Base-by-base conservation (phyloP, 1,284 basidiomycete species). In the Cryptococcus maquisensis region DNA sequence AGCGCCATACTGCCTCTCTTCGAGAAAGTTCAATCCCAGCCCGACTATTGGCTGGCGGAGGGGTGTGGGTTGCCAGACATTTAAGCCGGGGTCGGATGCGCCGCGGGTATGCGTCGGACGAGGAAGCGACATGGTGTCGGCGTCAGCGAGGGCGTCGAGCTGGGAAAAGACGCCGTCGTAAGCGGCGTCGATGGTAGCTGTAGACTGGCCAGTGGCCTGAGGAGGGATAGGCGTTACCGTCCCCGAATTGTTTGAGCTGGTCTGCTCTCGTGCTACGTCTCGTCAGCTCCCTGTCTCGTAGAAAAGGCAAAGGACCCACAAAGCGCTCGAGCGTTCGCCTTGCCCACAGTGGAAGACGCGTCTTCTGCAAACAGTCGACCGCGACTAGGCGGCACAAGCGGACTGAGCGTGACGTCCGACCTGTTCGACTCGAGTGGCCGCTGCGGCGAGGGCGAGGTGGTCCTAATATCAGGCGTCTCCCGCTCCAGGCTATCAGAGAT, bases 381-480 rank as follows among this genome's bases (percentile, higher is more conserved):
- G 39, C 56, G 45, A 24, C 38, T 45, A 15, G 62, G 64, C 16
- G 56, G 59, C 16, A 54, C 20, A 2, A 65, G 21, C 8, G 64
- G 61, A 47, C 62, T 64, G n/a, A 57, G 21, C 9, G 46, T 37
- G 12, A 49, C 39, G 20, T 55, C 49, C 23, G 49, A 23, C 50
- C 44, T 28, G 13, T 26, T 38, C 2, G 51, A 36, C 15, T 32
- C 15, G 32, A 43, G 24, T 35, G 51, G 40, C 21, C 68, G 58
- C 49, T 63, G 60, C 24, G 71, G 71, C 13, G 69, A 71, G 28
- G 71, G 68, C 8, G 71, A 72, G 20, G 64, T 71, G 6, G 69
- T 72, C 20, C 58, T 55, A 28, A 72, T 71, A 12, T 66, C 62
- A 4, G 64, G 63, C 13, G 56, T 50, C 24, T 35, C 35, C 21